Evolutionary conservation across 2,329 filamentous ascomycete species (phyloP), one percentile per base, ranked within the genome.

Genomic region (Purpureocillium takamizusanense): DNA sequence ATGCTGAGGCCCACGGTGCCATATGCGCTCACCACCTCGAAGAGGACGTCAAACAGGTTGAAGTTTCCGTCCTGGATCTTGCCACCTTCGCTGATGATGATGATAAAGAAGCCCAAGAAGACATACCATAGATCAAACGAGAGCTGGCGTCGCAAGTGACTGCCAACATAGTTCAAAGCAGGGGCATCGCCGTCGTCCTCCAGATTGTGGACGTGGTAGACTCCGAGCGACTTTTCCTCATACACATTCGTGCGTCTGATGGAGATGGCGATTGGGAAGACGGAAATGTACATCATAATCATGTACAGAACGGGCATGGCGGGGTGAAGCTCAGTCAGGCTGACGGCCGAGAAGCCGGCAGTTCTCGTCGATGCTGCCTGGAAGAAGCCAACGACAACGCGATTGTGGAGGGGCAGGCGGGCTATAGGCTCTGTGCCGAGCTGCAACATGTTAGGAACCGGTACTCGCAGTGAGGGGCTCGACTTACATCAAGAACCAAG

Each of bases 261-360:
- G 7, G 86, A 92, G 52, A 97, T 97, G 55, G 92, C 90, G 50
- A 97, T 94, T 5, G 90, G 90, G 51, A 95, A 94, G 42, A 95
- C 86, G 41, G 89, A 95, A 45, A 97, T 95, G 61, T 97, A 97
- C 92, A 97, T 97, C 92, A 97, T 97, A 60, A 97, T 81, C 61
- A 97, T 69, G 64, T 95, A 97, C 17, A 88, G 86, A 12, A 94
- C 87, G 52, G 95, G 89, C 41, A 95, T 86, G 3, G 85, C 92
- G 1, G 92, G 89, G 48, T 97, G 89, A 2, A 98, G 68, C 0
- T 74, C 65, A 2, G 83, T 68, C 30, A 97, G 65, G 55, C 83
- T 87, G 49, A 97, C 76, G 23, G 84, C 85, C 1, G 84, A 73
- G 53, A 95, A 95, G 0, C 92, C 90, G 4, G 92, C 90, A 1